Conservation (phyloP, 257 asterid species). For the Verbena officinalis region DNA sequence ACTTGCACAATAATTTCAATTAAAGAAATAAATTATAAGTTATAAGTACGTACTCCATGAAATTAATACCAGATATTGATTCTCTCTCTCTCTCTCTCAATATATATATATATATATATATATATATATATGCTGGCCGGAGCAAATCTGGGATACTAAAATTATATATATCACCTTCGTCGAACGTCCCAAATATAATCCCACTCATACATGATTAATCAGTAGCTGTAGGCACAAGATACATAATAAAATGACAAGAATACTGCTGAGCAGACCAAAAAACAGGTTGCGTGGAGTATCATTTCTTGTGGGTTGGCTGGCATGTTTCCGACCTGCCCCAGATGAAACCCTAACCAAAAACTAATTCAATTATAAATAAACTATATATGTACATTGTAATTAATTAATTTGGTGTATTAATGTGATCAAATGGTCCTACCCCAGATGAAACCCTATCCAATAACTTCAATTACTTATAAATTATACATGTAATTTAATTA, state of each 20-base stretch:
- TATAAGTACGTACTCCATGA: slow-evolving; percentile 44
- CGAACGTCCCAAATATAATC: neutral
- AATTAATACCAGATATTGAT: slow-evolving; percentile 39
- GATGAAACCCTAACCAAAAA: neutral
- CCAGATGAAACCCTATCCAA: slow-evolving; percentile 3
- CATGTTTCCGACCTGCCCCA: slow-evolving; percentile 35
- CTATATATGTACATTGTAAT: too few relatives aligned
- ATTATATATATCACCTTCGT: slow-evolving; percentile 36
- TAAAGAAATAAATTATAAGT: neutral
- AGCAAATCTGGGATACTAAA: slow-evolving; percentile 22
- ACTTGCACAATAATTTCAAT: slow-evolving; percentile 23
- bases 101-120: too few relatives aligned
- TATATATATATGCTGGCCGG: slow-evolving; percentile 20
- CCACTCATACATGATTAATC: slow-evolving; percentile 12
- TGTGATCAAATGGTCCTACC: too few relatives aligned
- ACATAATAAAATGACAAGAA: slow-evolving; percentile 20
- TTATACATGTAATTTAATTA: too few relatives aligned
- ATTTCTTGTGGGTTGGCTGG: slow-evolving; percentile 15
- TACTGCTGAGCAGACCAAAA: slow-evolving; percentile 28
- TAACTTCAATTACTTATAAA: too few relatives aligned
- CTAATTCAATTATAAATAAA: too few relatives aligned
- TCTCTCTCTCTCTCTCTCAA: neutral
- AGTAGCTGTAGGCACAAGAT: neutral
- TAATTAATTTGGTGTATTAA: too few relatives aligned
- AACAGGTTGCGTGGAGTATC: slow-evolving; percentile 30